Percentiles rank a stretch among this genome's conserved stretches.
phyloP scores from a whole-genome alignment of 768 basidiomycete genomes.

The Psilocybe cyanescens region DNA sequence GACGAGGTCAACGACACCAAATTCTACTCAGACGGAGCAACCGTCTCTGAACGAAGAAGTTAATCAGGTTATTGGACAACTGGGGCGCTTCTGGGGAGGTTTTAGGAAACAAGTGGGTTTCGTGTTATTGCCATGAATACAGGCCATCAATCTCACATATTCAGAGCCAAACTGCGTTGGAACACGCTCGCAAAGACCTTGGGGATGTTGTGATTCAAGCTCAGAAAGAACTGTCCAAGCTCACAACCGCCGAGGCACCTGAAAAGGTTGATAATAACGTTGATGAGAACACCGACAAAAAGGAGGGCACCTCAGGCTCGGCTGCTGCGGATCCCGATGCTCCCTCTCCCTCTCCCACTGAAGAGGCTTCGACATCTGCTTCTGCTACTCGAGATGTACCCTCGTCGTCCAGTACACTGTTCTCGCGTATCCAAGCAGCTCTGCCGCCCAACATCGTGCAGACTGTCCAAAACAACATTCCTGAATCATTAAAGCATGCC shows the following conservation, averaged over 20 bases:
- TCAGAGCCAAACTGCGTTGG: slow-evolving; percentile 72
- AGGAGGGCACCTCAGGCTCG: background rate
- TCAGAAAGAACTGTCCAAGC: slow-evolving; percentile 73
- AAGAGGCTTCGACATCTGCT: slow-evolving; percentile 5
- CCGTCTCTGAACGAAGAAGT: slow-evolving; percentile 84
- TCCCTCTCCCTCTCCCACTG: background rate
- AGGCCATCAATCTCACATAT: background rate
- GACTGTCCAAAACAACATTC: slow-evolving; percentile 68
- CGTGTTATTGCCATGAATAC: background rate
- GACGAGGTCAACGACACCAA: slow-evolving; percentile 47
- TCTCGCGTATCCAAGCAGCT: slow-evolving; percentile 73
- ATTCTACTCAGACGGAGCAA: slow-evolving; percentile 48
- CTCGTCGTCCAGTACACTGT: slow-evolving; percentile 47
- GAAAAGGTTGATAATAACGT: slow-evolving; percentile 17
- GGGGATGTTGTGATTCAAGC: slow-evolving; percentile 77
- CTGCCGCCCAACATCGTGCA: slow-evolving; percentile 77
- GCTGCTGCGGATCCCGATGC: slow-evolving; percentile 22
- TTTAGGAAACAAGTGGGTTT: slow-evolving; percentile 81
- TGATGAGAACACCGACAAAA: slow-evolving; percentile 11
- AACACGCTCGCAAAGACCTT: slow-evolving; percentile 75
- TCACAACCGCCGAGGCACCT: slow-evolving; percentile 39
- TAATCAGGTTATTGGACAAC: slow-evolving; percentile 83
- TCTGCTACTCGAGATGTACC: slow-evolving; percentile 8
- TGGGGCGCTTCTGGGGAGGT: slow-evolving; percentile 89
- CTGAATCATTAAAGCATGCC: slow-evolving; percentile 65